Conservation (phyloP, 345 rosid species). For the Eucalyptus curtisii region DNA sequence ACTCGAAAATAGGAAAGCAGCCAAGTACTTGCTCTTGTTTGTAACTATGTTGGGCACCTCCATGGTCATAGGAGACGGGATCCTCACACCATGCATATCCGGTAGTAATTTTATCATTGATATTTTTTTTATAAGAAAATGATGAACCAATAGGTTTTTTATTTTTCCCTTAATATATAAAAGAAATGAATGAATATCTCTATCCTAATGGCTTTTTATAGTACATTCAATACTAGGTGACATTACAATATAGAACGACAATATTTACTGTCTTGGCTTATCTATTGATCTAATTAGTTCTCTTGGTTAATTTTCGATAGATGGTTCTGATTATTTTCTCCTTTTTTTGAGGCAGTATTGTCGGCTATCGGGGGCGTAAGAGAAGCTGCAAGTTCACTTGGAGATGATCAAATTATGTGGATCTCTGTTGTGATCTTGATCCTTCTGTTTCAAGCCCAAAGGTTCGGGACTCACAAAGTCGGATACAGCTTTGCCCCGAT, state of each 20-base stretch:
- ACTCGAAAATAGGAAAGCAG: background rate
- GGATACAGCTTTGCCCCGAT: conserved; percentile 13
- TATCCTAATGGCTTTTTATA: background rate
- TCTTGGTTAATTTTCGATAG: background rate
- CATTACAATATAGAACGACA: background rate
- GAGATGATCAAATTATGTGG: conserved; percentile 5
- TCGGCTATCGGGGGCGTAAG: conserved; percentile 14
- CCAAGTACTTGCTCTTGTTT: conserved; percentile 8
- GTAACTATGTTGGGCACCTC: conserved; percentile 17
- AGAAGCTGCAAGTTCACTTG: background rate
- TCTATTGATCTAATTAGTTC: background rate
- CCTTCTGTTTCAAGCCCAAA: conserved; percentile 3
- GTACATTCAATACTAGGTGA: background rate
- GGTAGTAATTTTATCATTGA: background rate
- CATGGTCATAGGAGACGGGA: conserved; percentile 32
- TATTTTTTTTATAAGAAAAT: background rate
- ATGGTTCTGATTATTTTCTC: background rate
- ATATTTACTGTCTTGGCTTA: background rate
- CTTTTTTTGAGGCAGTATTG: background rate
- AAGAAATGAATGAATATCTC: background rate
- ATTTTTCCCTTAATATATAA: background rate
- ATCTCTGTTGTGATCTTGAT: conserved; percentile 14
- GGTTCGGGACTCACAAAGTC: conserved; percentile 9
- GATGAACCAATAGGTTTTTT: background rate
- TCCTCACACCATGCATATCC: conserved; percentile 21